Percentiles rank a stretch among this genome's conserved stretches.
phyloP scores from a whole-genome alignment of 2,329 filamentous ascomycete genomes.

The Teratosphaeria epicoccoides region DNA sequence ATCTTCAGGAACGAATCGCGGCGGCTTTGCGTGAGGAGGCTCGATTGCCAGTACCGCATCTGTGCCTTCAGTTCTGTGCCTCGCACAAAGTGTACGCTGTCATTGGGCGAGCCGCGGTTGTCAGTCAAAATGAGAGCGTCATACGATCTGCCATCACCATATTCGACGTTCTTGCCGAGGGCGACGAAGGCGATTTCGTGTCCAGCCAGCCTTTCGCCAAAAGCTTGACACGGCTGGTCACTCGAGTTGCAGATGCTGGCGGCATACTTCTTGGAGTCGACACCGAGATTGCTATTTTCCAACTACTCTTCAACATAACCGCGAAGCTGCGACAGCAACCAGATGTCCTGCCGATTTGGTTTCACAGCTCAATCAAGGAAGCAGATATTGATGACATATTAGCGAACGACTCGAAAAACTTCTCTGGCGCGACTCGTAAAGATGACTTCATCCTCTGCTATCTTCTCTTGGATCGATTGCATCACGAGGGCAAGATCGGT shows the following conservation, averaged over 20 bases:
- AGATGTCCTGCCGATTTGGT: slow-evolving; percentile 81
- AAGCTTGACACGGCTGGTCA: slow-evolving; percentile 75
- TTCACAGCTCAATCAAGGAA: slow-evolving; percentile 44
- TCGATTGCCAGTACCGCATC: slow-evolving; percentile 76
- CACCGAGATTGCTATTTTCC: slow-evolving; percentile 79
- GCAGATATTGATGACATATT: slow-evolving; percentile 27
- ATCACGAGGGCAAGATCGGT: slow-evolving; percentile 85
- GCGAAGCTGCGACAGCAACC: slow-evolving; percentile 91
- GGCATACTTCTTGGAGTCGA: slow-evolving; percentile 65
- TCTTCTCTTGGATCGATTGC: slow-evolving; percentile 89
- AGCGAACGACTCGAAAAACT: slow-evolving; percentile 50
- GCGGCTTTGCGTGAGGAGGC: slow-evolving; percentile 78
- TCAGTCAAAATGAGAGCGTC: slow-evolving; percentile 74
- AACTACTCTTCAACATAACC: slow-evolving; percentile 89
- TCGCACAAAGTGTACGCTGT: slow-evolving; percentile 81
- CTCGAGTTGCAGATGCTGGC: slow-evolving; percentile 64
- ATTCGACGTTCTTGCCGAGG: slow-evolving; percentile 87
- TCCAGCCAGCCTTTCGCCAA: slow-evolving; percentile 77
- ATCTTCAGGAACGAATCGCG: slow-evolving; percentile 46
- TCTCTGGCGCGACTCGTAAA: slow-evolving; percentile 73
- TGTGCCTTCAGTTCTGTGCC: slow-evolving; percentile 79
- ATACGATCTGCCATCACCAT: slow-evolving; percentile 75
- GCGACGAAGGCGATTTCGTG: slow-evolving; percentile 90
- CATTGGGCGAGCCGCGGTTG: slow-evolving; percentile 78
- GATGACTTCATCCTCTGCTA: slow-evolving; percentile 96